Base-by-base conservation (phyloP, 2,329 filamentous ascomycete genomes). In the Calonectria fujianensis region DNA sequence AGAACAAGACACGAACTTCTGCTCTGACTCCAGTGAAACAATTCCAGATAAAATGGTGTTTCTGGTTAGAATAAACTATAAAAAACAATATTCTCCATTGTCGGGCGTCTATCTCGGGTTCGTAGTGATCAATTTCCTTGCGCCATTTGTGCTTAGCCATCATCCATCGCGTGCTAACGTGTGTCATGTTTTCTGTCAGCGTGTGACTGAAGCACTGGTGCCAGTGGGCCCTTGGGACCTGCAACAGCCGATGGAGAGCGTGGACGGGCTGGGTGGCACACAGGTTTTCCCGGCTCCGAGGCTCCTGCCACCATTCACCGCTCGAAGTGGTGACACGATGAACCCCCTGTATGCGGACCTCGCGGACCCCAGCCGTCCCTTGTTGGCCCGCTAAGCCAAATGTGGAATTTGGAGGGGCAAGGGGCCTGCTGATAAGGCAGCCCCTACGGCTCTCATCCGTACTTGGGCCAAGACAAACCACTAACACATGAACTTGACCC, bases 401-500 rank as follows among this genome's bases (percentile, higher is more conserved):
- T 64, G 32, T 54, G 64, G 63, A 32, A 41, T 39, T 37, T 54
- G 39, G 24, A 31, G 66, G 66, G 50, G 65, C 65, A 32, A 68
- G 65, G 65, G 65, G 65, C 50, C 51, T 51, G 50, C 65, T 68
- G 65, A 68, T 68, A 68, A 68, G 61, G 61, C 61, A 65, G 35
- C 61, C 61, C 61, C 61, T 65, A 65, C 61, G 41, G 7, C 39
- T 74, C 70, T 66, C 68, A 35, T 72, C 35, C 6, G 24, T 29
- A 41, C 57, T 63, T 41, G 35, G 57, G 57, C 57, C 57, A 63
- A 41, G 73, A 77, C 72, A 78, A 72, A 74, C 74, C 70, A 76
- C 76, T 77, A 75, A 77, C 76, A 80, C 72, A 76, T 74, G 77
- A 79, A 77, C 66, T 61, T 41, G n/a, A 27, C 20, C 35, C 57